Conservation (phyloP, 768 basidiomycete species). For the Phlegmacium glaucopus region DNA sequence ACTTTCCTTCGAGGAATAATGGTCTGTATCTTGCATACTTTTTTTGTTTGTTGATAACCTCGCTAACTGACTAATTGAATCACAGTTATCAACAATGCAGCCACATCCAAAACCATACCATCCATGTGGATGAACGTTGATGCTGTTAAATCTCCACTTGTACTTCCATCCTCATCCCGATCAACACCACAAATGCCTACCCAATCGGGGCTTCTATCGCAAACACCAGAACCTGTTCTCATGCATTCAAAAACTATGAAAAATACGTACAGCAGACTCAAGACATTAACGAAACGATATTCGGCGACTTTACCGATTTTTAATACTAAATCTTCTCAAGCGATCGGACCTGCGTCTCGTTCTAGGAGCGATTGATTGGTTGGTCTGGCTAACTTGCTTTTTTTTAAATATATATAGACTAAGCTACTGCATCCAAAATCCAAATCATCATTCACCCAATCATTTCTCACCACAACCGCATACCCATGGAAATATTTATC, state of each 20-base stretch:
- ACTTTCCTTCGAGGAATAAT: neutral
- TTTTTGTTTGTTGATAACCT: neutral
- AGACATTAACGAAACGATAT: constrained; percentile 46
- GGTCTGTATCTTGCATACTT: neutral
- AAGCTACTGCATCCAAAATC: no score
- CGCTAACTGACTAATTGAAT: constrained; percentile 20
- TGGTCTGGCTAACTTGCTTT: constrained; percentile 3
- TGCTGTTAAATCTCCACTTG: constrained; percentile 24
- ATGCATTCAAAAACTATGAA: constrained; percentile 14
- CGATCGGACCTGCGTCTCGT: neutral
- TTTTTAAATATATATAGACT: no score
- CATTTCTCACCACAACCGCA: no score
- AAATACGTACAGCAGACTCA: constrained; percentile 33
- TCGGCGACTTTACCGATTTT: constrained; percentile 44
- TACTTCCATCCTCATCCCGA: neutral
- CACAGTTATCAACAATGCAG: neutral
- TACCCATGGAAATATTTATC: no score
- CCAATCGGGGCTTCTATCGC: constrained; percentile 1
- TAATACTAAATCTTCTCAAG: constrained; percentile 15
- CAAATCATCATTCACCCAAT: no score
- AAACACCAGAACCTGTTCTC: neutral
- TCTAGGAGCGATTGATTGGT: constrained; percentile 13
- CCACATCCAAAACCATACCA: constrained; percentile 30
- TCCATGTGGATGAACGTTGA: constrained; percentile 51
- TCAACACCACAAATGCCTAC: neutral